phyloP scores from a whole-genome alignment of 139 green algal species.

The Dunaliella sp. region DNA sequence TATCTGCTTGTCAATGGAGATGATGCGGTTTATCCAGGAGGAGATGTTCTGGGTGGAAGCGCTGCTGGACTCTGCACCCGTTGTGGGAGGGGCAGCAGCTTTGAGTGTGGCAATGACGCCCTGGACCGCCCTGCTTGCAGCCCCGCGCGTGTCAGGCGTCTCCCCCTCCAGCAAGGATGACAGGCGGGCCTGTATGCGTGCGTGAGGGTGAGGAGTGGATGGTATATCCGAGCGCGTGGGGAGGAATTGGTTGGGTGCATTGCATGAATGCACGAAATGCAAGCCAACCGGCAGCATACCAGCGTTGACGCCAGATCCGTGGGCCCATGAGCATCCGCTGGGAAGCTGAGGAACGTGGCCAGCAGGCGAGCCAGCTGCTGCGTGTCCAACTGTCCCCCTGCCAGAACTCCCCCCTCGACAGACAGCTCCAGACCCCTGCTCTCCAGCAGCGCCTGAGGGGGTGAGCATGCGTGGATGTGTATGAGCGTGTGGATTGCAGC shows the following conservation, averaged over 20 bases:
- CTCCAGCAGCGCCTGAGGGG: constrained; percentile 42
- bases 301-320: neutral
- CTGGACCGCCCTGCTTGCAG: constrained; percentile 31
- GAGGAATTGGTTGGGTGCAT: too few relatives aligned
- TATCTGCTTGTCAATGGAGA: constrained; percentile 38
- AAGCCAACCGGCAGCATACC: too few relatives aligned
- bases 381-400: constrained; percentile 5
- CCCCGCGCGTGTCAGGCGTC: constrained; percentile 13
- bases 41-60: neutral
- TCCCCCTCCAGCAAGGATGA: constrained; percentile 16
- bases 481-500: too few relatives aligned
- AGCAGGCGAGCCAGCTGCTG: constrained; percentile 18
- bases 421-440: constrained; percentile 44
- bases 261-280: too few relatives aligned
- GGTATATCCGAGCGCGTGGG: too few relatives aligned
- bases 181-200: constrained; percentile 19
- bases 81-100: neutral
- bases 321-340: too few relatives aligned
- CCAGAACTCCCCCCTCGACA: constrained; percentile 30
- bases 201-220: too few relatives aligned
- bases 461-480: too few relatives aligned
- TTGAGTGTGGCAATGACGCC: constrained; percentile 29
- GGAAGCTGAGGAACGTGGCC: constrained; percentile 22
- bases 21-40: constrained; percentile 25
- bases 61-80: neutral